Conservation (phyloP, 2,329 filamentous ascomycete genomes). For the Calycina marina region DNA sequence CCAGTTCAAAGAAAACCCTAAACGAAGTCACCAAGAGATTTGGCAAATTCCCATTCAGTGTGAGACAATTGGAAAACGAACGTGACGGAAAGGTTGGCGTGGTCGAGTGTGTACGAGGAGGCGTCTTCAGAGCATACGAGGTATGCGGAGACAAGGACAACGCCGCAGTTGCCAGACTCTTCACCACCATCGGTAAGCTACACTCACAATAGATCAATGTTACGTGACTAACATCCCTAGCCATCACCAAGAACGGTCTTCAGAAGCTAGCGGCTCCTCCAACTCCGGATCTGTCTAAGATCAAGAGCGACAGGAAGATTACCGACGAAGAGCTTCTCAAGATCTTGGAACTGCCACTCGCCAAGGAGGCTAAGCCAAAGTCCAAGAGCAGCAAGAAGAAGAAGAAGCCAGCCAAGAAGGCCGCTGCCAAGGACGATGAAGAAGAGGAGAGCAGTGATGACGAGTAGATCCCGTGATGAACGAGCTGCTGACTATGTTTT, state of each 20-base stretch:
- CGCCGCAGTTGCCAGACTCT: constrained; percentile 67
- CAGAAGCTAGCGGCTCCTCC: constrained; percentile 71
- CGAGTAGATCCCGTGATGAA: constrained; percentile 23
- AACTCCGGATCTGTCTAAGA: constrained; percentile 61
- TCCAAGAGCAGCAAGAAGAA: constrained; percentile 80
- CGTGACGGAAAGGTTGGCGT: constrained; percentile 90
- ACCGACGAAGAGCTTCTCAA: constrained; percentile 88
- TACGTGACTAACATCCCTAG: constrained; percentile 32
- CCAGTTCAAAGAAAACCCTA: constrained; percentile 79
- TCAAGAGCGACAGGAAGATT: constrained; percentile 96
- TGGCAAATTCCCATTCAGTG: constrained; percentile 91
- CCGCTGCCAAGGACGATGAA: constrained; percentile 21
- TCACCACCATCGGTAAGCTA: constrained; percentile 79
- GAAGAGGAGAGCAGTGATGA: constrained; percentile 24
- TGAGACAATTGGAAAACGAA: constrained; percentile 94
- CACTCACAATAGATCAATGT: not conserved
- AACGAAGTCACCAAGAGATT: constrained; percentile 97
- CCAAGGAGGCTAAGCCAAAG: constrained; percentile 79
- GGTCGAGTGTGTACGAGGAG: constrained; percentile 86
- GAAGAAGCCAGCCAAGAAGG: constrained; percentile 38
- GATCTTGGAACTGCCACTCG: constrained; percentile 78
- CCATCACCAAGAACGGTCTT: constrained; percentile 94
- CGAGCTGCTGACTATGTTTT: no score
- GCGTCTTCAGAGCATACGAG: constrained; percentile 91
- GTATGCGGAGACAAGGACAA: constrained; percentile 88